These are phyloP conservation scores for Ilyonectria destructans DNA, from an alignment of 2,329 filamentous ascomycete genomes.

Conservation along the genomic window DNA sequence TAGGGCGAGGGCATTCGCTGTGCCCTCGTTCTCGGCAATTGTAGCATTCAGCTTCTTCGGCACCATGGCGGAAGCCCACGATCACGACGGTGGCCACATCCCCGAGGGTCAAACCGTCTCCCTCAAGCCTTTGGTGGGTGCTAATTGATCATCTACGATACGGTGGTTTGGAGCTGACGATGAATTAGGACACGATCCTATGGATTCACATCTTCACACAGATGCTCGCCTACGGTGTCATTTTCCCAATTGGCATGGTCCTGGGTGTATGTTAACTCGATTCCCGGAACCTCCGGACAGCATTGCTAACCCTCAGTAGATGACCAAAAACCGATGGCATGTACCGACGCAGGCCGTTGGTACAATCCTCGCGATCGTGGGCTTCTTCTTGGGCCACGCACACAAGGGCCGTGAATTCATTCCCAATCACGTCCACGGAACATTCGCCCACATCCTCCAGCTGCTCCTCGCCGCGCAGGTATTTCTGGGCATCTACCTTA, in stretches of 20 bases:
- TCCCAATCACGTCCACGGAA: conserved; percentile 81
- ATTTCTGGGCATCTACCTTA: conserved; percentile 87
- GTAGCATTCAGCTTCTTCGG: conserved; percentile 47
- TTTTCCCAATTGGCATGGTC: conserved; percentile 97
- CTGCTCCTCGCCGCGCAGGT: conserved; percentile 84
- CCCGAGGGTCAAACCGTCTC: conserved; percentile 80
- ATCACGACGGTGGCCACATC: conserved; percentile 69
- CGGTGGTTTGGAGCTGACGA: conserved; percentile 51
- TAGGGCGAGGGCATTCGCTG: conserved; percentile 33
- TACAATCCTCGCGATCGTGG: conserved; percentile 82
- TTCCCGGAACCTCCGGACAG: conserved; percentile 6
- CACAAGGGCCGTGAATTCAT: conserved; percentile 92
- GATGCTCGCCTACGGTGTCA: conserved; percentile 88
- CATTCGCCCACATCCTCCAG: conserved; percentile 87
- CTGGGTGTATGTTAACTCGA: conserved; percentile 78
- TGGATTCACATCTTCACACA: conserved; percentile 96
- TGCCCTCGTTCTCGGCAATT: conserved; percentile 38
- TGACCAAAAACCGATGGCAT: conserved; percentile 93
- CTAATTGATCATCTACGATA: neutral
- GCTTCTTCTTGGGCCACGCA: conserved; percentile 92
- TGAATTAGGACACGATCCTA: conserved; percentile 81
- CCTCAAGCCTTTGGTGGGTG: conserved; percentile 80
- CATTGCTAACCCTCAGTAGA: conserved; percentile 65
- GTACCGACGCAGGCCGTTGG: conserved; percentile 88
- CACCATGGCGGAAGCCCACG: conserved; percentile 59